Conservation (phyloP, 768 basidiomycete genomes). For the Chlorophyllum brunneum region DNA sequence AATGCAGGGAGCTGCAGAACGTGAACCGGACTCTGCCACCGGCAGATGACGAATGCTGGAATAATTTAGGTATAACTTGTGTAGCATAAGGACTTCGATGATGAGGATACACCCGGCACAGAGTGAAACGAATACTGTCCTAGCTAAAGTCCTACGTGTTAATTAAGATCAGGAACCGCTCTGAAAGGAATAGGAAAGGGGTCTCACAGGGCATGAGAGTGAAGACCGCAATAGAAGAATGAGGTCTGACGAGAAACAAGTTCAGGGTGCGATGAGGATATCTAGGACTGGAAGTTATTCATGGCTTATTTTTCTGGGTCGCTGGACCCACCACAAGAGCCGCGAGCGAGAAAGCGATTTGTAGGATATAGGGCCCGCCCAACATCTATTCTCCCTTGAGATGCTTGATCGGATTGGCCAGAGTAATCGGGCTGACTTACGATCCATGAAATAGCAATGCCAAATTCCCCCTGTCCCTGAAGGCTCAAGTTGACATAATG, state of each 20-base stretch:
- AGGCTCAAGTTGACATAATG: slow-evolving; percentile 26
- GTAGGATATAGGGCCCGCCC: slow-evolving; percentile 29
- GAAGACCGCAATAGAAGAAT: slow-evolving; percentile 28
- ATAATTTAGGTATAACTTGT: slow-evolving; percentile 22
- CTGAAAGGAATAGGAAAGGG: slow-evolving; percentile 12
- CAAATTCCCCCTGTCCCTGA: slow-evolving; percentile 12
- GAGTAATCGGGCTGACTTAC: slow-evolving; percentile 14
- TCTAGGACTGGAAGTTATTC: slow-evolving; percentile 12
- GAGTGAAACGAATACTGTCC: slow-evolving; percentile 24
- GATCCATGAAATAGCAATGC: slow-evolving; percentile 17
- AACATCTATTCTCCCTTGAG: slow-evolving; percentile 27
- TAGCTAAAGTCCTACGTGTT: slow-evolving; percentile 4
- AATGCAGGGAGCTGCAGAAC: slow-evolving; percentile 21
- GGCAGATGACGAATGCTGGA: slow-evolving; percentile 20
- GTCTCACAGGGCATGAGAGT: slow-evolving; percentile 19
- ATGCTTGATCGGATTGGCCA: not conserved
- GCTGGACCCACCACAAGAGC: slow-evolving; percentile 23
- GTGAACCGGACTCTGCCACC: slow-evolving; percentile 13
- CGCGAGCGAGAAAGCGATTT: slow-evolving; percentile 24
- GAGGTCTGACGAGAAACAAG: slow-evolving; percentile 21
- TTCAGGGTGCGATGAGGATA: slow-evolving; percentile 24
- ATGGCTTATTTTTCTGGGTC: not conserved
- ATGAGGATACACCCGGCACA: slow-evolving; percentile 11
- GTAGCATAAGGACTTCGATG: not conserved
- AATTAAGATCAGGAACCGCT: not conserved